Evolutionary conservation across 2,329 filamentous ascomycete genomes (phyloP).

Genomic region (Pseudocercospora eumusae): DNA sequence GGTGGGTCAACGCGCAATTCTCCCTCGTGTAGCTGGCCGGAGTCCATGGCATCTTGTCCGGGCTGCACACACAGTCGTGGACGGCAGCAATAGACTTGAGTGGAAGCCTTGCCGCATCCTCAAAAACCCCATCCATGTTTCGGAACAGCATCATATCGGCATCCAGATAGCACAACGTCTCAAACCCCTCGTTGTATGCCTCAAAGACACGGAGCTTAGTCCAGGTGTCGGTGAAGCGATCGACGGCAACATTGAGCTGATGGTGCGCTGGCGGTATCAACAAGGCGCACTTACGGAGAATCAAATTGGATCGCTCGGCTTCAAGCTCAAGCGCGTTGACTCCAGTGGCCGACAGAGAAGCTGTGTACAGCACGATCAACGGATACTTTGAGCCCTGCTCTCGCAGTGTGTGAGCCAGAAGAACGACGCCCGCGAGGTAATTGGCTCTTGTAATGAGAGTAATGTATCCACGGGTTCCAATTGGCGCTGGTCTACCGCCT

Average conservation of each 20-base stretch:
- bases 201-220: constrained; percentile 58
- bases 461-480: constrained; percentile 45
- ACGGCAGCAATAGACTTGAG: constrained; percentile 49
- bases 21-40: constrained; percentile 48
- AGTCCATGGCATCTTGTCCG: constrained; percentile 52
- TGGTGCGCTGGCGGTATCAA: constrained; percentile 44
- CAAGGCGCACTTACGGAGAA: constrained; percentile 44
- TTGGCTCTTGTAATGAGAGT: constrained; percentile 53
- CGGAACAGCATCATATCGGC: constrained; percentile 53
- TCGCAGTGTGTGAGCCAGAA: constrained; percentile 52
- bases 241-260: constrained; percentile 48
- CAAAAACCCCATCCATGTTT: constrained; percentile 51
- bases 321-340: constrained; percentile 48
- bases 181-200: constrained; percentile 38
- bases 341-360: constrained; percentile 43
- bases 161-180: constrained; percentile 53
- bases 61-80: constrained; percentile 55
- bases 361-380: constrained; percentile 53
- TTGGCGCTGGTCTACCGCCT: not conserved
- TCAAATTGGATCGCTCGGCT: constrained; percentile 45
- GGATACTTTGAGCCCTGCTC: constrained; percentile 49
- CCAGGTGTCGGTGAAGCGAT: constrained; percentile 57
- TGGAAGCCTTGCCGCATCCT: constrained; percentile 39
- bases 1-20: constrained; percentile 52
- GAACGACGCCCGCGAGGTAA: constrained; percentile 54